Evolutionary conservation across 2,329 filamentous ascomycete species (phyloP).

Genomic region (Seiridium unicorne): DNA sequence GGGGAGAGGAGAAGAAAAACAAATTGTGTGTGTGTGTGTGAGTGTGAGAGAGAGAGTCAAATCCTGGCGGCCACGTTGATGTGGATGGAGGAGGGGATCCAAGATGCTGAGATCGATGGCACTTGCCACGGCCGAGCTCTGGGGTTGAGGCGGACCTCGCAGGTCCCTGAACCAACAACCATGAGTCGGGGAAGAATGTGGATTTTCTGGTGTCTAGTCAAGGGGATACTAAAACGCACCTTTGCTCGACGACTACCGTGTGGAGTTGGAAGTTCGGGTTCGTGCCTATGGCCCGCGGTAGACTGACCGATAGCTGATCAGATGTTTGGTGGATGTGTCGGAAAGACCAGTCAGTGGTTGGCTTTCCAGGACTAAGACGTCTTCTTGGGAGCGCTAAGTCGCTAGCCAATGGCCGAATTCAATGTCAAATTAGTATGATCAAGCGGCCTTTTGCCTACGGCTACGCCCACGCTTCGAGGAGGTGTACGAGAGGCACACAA

Average conservation of each 20-base stretch:
- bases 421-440: not conserved
- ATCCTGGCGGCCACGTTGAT: not conserved
- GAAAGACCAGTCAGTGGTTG: not conserved
- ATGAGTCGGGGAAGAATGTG: conserved; percentile 2
- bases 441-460: not conserved
- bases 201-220: not conserved
- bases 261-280: conserved; percentile 2
- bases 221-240: conserved; percentile 2
- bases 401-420: not conserved
- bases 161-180: not conserved
- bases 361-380: conserved; percentile 2
- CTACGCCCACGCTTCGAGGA: not conserved
- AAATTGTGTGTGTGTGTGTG: not conserved
- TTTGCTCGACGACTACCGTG: not conserved
- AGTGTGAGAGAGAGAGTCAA: too few species aligned
- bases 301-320: conserved; percentile 6
- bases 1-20: not conserved
- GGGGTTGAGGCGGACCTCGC: not conserved
- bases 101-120: not conserved
- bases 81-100: not conserved
- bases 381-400: conserved; percentile 1
- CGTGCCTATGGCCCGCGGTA: conserved; percentile 1
- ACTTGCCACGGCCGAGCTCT: conserved; percentile 6
- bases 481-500: not conserved
- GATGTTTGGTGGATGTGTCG: conserved; percentile 1